phyloP scores from a whole-genome alignment of 768 basidiomycete genomes.

The Mycena haematopus region DNA sequence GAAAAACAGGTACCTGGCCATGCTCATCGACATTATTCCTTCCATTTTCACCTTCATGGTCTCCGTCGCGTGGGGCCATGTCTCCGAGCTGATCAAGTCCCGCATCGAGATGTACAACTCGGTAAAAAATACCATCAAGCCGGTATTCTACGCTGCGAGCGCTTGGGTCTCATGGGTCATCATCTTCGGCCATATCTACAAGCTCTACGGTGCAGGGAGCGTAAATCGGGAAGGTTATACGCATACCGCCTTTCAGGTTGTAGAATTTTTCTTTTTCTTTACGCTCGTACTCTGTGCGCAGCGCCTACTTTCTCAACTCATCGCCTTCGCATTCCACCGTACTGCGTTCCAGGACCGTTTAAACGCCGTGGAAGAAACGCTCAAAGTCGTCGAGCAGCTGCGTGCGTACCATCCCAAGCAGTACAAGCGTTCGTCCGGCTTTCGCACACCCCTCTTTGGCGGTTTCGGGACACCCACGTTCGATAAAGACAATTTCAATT shows the following conservation, averaged over 20 bases:
- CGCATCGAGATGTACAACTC: conserved; percentile 73
- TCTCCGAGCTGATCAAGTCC: conserved; percentile 71
- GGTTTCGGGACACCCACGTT: conserved; percentile 43
- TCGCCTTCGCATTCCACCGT: conserved; percentile 80
- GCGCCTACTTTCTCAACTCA: conserved; percentile 72
- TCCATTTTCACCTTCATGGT: conserved; percentile 58
- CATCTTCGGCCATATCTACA: conserved; percentile 71
- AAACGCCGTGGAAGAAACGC: conserved; percentile 56
- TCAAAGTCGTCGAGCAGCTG: conserved; percentile 69
- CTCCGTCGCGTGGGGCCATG: conserved; percentile 73
- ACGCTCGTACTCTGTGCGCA: conserved; percentile 66
- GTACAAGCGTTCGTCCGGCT: conserved; percentile 41
- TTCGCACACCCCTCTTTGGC: conserved; percentile 53
- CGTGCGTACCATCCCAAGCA: conserved; percentile 66
- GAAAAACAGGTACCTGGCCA: conserved; percentile 49
- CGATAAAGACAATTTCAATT: conserved; percentile 54
- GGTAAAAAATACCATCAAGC: conserved; percentile 73
- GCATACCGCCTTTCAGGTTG: conserved; percentile 59
- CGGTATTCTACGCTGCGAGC: conserved; percentile 73
- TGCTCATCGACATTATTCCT: conserved; percentile 74
- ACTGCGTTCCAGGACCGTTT: conserved; percentile 79
- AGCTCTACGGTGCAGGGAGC: conserved; percentile 50
- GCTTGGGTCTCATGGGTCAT: conserved; percentile 79
- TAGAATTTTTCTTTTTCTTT: conserved; percentile 82
- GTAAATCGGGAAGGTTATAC: conserved; percentile 68